A percentile compares a stretch with the other conserved stretches of the same genome.
phyloP scores from a whole-genome alignment of 371 early-diverging fungal genomes.

The Saksenaea vasiformis region DNA sequence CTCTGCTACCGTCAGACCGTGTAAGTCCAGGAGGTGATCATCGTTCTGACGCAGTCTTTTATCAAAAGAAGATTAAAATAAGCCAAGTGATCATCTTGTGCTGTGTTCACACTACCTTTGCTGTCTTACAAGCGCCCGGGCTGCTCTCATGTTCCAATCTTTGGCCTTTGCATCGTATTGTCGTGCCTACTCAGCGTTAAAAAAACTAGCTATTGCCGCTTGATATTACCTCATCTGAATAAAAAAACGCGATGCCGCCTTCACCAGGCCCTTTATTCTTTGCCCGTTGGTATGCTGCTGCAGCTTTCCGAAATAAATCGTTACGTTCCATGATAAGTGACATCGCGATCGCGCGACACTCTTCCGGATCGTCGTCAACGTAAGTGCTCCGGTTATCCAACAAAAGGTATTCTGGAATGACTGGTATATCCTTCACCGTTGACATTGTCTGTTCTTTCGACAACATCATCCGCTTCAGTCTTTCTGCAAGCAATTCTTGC shows the following conservation, averaged over 20 bases:
- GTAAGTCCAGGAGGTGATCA: slow-evolving; percentile 66
- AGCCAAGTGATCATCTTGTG: background rate
- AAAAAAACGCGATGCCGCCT: slow-evolving; percentile 68
- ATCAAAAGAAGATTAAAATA: background rate
- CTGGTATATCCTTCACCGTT: slow-evolving; percentile 26
- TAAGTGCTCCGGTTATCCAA: slow-evolving; percentile 46
- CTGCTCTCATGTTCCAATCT: slow-evolving; percentile 74
- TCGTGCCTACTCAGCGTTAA: slow-evolving; percentile 37
- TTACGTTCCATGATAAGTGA: slow-evolving; percentile 56
- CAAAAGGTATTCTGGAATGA: slow-evolving; percentile 45
- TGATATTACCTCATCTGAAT: slow-evolving; percentile 56
- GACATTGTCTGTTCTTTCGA: slow-evolving; percentile 17
- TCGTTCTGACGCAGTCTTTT: slow-evolving; percentile 50
- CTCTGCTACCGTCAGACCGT: slow-evolving; percentile 68
- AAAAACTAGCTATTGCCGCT: background rate
- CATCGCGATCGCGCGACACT: slow-evolving; percentile 61
- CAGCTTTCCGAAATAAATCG: slow-evolving; percentile 66
- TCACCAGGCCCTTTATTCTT: slow-evolving; percentile 56
- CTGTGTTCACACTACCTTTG: slow-evolving; percentile 37
- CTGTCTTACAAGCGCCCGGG: slow-evolving; percentile 61
- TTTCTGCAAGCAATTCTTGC: slow-evolving; percentile 31
- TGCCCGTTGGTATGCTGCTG: slow-evolving; percentile 51
- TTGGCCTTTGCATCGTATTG: slow-evolving; percentile 60
- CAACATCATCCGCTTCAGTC: slow-evolving; percentile 31
- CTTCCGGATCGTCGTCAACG: slow-evolving; percentile 61